Conservation (phyloP, 176 grass and related monocot species). For the Pontederia paniculata region DNA sequence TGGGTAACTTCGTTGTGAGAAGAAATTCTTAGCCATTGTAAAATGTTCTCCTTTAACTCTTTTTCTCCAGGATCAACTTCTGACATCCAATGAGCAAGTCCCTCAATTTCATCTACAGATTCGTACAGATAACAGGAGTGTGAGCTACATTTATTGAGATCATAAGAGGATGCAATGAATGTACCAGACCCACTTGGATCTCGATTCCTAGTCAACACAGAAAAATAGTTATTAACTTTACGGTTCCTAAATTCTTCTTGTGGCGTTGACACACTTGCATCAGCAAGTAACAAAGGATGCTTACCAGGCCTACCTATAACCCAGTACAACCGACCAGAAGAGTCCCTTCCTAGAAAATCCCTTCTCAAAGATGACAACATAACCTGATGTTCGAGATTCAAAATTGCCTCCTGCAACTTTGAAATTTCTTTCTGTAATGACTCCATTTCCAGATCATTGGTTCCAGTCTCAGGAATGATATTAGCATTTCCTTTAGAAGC, state of each 20-base stretch:
- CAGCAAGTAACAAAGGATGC: conserved; percentile 59
- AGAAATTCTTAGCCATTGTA: conserved; percentile 51
- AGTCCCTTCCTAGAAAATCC: conserved; percentile 85
- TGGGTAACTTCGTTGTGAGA: conserved; percentile 27
- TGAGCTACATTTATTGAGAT: conserved; percentile 40
- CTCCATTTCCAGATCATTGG: conserved; percentile 49
- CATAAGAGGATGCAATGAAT: conserved; percentile 37
- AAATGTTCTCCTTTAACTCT: conserved; percentile 76
- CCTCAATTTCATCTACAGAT: conserved; percentile 64
- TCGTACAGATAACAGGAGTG: conserved; percentile 61
- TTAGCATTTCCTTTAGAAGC: conserved; percentile 28
- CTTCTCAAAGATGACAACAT: conserved; percentile 66
- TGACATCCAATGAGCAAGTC: conserved; percentile 67
- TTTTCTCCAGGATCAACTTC: conserved; percentile 67
- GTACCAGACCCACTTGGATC: conserved; percentile 16
- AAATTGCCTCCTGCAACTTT: conserved; percentile 64
- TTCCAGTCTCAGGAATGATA: conserved; percentile 22
- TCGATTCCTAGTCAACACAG: background rate
- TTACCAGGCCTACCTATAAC: conserved; percentile 68
- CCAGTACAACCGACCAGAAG: conserved; percentile 74
- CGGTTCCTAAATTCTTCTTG: conserved; percentile 36
- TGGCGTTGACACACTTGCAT: conserved; percentile 48
- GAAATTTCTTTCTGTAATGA: conserved; percentile 56
- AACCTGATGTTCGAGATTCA: conserved; percentile 51
- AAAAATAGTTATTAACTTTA: background rate